phyloP scores from a whole-genome alignment of 139 green algal genomes.

The Zygnema cylindricum region DNA sequence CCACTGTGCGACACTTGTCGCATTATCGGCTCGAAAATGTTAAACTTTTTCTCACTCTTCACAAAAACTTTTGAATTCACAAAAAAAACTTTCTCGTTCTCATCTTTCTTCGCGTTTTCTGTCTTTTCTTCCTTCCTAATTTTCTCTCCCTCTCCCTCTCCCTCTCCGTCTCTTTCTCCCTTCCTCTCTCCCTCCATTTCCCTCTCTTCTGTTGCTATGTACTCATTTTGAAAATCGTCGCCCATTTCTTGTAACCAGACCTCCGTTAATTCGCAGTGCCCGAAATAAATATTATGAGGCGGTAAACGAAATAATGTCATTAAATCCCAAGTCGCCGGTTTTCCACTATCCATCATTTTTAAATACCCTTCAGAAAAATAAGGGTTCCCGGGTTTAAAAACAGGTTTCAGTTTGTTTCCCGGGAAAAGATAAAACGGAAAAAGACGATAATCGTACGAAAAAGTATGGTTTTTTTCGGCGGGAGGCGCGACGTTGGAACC shows the following conservation, averaged over 20 bases:
- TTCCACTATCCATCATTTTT: background rate
- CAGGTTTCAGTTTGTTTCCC: background rate
- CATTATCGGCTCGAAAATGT: background rate
- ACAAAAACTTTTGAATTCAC: background rate
- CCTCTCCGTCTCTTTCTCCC: too few relatives aligned
- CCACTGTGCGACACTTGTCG: background rate
- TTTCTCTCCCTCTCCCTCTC: too few relatives aligned
- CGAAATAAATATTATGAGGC: background rate
- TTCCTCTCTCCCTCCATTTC: too few relatives aligned
- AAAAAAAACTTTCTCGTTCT: background rate
- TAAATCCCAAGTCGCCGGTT: background rate
- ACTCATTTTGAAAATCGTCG: too few relatives aligned
- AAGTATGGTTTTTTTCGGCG: too few relatives aligned
- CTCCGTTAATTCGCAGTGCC: background rate
- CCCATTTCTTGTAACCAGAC: background rate
- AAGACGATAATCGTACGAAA: background rate
- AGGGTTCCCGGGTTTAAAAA: background rate
- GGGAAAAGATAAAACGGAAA: background rate
- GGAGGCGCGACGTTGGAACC: too few relatives aligned
- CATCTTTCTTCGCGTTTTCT: too few relatives aligned
- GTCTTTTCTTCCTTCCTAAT: too few relatives aligned
- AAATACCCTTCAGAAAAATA: background rate
- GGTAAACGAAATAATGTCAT: background rate
- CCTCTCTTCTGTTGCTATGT: too few relatives aligned
- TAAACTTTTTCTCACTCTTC: background rate